Conservation (phyloP, 2,329 filamentous ascomycete genomes). For the Biscogniauxia marginata region DNA sequence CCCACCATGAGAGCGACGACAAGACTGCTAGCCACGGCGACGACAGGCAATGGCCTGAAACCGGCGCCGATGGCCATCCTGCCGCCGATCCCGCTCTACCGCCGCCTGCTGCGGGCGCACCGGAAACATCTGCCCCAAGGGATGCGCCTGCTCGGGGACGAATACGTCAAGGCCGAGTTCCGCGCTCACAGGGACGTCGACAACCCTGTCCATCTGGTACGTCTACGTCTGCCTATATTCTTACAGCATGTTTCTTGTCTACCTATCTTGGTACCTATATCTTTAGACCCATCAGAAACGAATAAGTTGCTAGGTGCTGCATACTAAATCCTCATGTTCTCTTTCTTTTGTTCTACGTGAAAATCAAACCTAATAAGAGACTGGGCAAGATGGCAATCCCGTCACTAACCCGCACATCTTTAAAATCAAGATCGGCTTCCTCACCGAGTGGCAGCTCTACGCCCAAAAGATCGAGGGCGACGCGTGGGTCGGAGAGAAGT, state of each 20-base stretch:
- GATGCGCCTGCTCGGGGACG: slow-evolving; percentile 80
- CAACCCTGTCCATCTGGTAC: slow-evolving; percentile 87
- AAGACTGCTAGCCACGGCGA: slow-evolving; percentile 26
- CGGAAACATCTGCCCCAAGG: slow-evolving; percentile 73
- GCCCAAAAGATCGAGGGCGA: slow-evolving; percentile 90
- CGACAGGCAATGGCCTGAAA: slow-evolving; percentile 25
- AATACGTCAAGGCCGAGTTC: slow-evolving; percentile 93
- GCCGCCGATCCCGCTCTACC: slow-evolving; percentile 85
- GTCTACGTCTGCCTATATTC: slow-evolving; percentile 22
- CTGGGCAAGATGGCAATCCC: too few species aligned
- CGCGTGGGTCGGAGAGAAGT: slow-evolving; percentile 76
- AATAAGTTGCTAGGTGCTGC: too few species aligned
- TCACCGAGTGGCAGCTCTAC: slow-evolving; percentile 95
- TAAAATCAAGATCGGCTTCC: slow-evolving; percentile 76
- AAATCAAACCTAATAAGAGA: too few species aligned
- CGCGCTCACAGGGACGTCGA: slow-evolving; percentile 79
- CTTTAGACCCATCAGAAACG: background rate
- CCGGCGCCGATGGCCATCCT: slow-evolving; percentile 62
- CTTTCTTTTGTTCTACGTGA: too few species aligned
- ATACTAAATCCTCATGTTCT: too few species aligned
- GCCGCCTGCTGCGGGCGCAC: slow-evolving; percentile 82
- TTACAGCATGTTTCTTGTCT: background rate
- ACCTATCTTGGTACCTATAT: background rate
- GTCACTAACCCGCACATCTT: background rate
- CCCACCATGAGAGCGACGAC: slow-evolving; percentile 24